phyloP scores from a whole-genome alignment of 2,329 filamentous ascomycete species.

The Botrytis squamosa region DNA sequence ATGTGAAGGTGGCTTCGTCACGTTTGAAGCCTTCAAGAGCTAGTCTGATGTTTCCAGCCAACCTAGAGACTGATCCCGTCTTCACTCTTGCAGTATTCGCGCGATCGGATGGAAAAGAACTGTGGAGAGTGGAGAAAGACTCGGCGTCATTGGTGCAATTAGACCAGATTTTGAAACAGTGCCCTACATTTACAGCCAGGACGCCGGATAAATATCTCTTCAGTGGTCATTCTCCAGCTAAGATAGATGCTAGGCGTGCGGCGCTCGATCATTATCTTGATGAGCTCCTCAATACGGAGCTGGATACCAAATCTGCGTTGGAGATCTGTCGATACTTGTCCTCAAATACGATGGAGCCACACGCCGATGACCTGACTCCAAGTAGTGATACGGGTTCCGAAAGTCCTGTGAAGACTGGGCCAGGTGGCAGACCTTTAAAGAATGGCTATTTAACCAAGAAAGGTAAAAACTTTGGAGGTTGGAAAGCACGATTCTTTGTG shows the following conservation, averaged over 20 bases:
- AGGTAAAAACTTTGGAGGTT: constrained; percentile 98
- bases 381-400: constrained; percentile 42
- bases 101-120: constrained; percentile 70
- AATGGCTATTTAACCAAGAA: constrained; percentile 94
- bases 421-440: constrained; percentile 67
- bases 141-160: constrained; percentile 76
- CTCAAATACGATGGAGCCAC: constrained; percentile 60
- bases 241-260: constrained; percentile 79
- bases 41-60: constrained; percentile 76
- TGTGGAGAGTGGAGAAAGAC: constrained; percentile 96
- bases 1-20: constrained; percentile 86
- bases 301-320: constrained; percentile 73
- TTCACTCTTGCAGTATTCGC: constrained; percentile 87
- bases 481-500: constrained; percentile 82
- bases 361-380: constrained; percentile 54
- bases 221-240: constrained; percentile 87
- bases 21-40: constrained; percentile 89
- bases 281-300: constrained; percentile 75
- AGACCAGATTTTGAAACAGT: constrained; percentile 76
- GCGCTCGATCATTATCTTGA: constrained; percentile 86
- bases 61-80: constrained; percentile 86
- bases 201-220: constrained; percentile 86
- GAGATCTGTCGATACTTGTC: constrained; percentile 86
- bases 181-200: constrained; percentile 68
- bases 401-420: constrained; percentile 48